Conservation (phyloP, 306 rosid genomes). For the Rosa chinensis region DNA sequence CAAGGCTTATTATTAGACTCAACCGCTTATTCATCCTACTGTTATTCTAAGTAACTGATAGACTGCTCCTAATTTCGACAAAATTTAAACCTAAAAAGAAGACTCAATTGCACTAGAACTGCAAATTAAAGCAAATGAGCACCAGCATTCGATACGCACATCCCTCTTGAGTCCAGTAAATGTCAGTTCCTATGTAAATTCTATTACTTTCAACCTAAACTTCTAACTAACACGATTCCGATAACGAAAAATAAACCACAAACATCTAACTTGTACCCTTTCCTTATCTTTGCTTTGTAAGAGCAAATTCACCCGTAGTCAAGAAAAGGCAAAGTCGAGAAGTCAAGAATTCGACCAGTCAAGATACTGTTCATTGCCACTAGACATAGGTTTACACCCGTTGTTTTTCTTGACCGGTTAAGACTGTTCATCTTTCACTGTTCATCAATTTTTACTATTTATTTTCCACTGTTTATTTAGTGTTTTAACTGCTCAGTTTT, state of each 20-base stretch:
- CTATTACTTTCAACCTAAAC: neutral
- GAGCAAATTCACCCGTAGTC: neutral
- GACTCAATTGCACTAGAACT: neutral
- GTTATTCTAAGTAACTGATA: neutral
- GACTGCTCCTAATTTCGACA: neutral
- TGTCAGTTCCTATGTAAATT: neutral
- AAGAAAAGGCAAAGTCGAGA: neutral
- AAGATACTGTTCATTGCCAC: too few species aligned
- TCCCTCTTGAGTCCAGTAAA: neutral
- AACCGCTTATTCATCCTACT: neutral
- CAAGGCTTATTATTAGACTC: neutral
- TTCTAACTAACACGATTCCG: neutral
- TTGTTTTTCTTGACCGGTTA: too few species aligned
- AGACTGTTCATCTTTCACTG: too few species aligned
- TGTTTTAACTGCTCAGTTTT: too few species aligned
- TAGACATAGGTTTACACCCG: too few species aligned
- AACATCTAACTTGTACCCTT: neutral
- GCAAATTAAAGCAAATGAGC: neutral
- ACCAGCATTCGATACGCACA: neutral
- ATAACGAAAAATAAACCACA: neutral
- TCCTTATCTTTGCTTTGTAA: too few species aligned
- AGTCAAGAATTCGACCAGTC: too few species aligned
- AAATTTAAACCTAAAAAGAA: neutral
- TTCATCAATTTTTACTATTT: too few species aligned
- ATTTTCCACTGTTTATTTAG: too few species aligned